These are phyloP conservation scores for Clonostachys byssicola DNA, from an alignment of 2,329 filamentous ascomycete genomes.

Conservation along the genomic window DNA sequence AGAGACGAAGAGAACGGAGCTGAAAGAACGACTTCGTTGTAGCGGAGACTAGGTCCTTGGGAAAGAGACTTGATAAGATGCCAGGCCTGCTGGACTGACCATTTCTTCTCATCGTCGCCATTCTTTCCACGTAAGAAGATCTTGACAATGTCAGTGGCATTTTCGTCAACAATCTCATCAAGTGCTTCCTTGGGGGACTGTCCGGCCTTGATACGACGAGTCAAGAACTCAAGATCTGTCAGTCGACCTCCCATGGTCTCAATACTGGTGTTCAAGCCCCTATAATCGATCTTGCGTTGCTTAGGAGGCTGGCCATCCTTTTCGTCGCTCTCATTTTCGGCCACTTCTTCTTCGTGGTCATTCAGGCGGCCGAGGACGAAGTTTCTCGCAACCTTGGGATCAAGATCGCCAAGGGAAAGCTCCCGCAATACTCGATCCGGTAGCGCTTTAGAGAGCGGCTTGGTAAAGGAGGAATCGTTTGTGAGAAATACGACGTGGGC, in stretches of 20 bases:
- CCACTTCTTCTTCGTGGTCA: slow-evolving; percentile 34
- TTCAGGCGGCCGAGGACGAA: slow-evolving; percentile 80
- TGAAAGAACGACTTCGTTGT: slow-evolving; percentile 79
- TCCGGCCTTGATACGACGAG: slow-evolving; percentile 82
- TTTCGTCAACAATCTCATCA: slow-evolving; percentile 83
- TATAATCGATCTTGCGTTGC: slow-evolving; percentile 40
- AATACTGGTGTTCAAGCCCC: slow-evolving; percentile 78
- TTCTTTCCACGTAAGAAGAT: slow-evolving; percentile 76
- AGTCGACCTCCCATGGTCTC: slow-evolving; percentile 80
- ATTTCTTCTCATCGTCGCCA: slow-evolving; percentile 49
- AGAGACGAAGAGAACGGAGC: slow-evolving; percentile 65
- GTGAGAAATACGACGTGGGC: slow-evolving; percentile 95
- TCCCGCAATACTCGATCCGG: slow-evolving; percentile 89
- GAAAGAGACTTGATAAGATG: slow-evolving; percentile 77
- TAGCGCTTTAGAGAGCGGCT: slow-evolving; percentile 79
- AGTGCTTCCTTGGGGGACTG: slow-evolving; percentile 80
- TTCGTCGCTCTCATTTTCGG: slow-evolving; percentile 18
- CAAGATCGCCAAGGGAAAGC: slow-evolving; percentile 81
- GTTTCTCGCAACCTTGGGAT: slow-evolving; percentile 79
- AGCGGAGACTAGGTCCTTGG: slow-evolving; percentile 63
- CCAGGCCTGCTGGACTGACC: slow-evolving; percentile 88
- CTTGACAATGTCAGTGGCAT: slow-evolving; percentile 85
- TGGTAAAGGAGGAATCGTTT: slow-evolving; percentile 82
- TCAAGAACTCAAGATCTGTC: slow-evolving; percentile 92
- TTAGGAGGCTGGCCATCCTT: slow-evolving; percentile 15